phyloP scores from a whole-genome alignment of 371 early-diverging fungal genomes.

The Mortierella sp. region DNA sequence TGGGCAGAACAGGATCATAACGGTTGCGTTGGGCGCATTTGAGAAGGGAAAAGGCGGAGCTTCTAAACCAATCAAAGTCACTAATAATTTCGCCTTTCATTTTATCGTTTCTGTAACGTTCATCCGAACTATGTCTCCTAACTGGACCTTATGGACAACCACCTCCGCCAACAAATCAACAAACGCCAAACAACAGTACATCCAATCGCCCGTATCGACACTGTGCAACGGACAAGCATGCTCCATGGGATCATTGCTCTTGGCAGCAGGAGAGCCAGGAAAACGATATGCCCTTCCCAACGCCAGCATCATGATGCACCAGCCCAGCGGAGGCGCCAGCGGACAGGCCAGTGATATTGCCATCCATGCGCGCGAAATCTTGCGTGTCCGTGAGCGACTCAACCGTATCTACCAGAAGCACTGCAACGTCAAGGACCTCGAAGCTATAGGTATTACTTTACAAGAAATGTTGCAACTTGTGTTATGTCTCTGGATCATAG shows the following conservation, averaged over 20 bases:
- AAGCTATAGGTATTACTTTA: slow-evolving; percentile 78
- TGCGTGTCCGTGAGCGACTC: slow-evolving; percentile 88
- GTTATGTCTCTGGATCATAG: too few relatives aligned
- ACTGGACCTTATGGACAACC: too few relatives aligned
- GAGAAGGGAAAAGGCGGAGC: not conserved
- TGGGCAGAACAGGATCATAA: too few relatives aligned
- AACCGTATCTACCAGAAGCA: slow-evolving; percentile 92
- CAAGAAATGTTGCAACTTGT: too few relatives aligned
- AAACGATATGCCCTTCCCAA: slow-evolving; percentile 92
- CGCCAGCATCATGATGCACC: slow-evolving; percentile 97
- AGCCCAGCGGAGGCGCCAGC: slow-evolving; percentile 96
- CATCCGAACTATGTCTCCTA: too few relatives aligned
- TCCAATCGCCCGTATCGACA: slow-evolving; percentile 93
- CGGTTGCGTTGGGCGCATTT: not conserved
- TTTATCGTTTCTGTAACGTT: not conserved
- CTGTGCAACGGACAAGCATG: slow-evolving; percentile 98
- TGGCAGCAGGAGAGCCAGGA: slow-evolving; percentile 91
- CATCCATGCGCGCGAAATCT: slow-evolving; percentile 96
- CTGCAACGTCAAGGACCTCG: slow-evolving; percentile 84
- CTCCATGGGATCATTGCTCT: slow-evolving; percentile 97
- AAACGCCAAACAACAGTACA: slow-evolving; percentile 72
- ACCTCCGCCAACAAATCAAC: not conserved
- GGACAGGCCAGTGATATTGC: slow-evolving; percentile 98
- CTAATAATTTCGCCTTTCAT: not conserved
- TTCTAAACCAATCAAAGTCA: not conserved